phyloP scores from a whole-genome alignment of 768 basidiomycete species.

The Tylopilus plumbeoviolaceoides region DNA sequence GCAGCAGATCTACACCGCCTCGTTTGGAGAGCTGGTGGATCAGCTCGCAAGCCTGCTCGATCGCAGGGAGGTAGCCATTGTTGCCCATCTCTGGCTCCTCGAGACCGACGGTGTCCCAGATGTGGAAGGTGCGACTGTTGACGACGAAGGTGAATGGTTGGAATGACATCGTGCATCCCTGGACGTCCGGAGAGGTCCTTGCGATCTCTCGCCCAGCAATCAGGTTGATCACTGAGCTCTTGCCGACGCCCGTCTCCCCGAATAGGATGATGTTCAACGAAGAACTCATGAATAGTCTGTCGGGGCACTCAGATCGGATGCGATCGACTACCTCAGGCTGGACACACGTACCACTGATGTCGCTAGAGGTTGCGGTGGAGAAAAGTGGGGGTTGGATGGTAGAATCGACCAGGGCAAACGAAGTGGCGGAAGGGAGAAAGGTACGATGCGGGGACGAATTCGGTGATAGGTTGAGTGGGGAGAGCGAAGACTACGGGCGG shows the following conservation, averaged over 20 bases:
- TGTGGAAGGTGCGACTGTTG: constrained; percentile 9
- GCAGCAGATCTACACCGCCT: constrained; percentile 38
- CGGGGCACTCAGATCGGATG: constrained; percentile 14
- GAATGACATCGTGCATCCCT: constrained; percentile 37
- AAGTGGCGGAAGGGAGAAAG: background rate
- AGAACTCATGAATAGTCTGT: constrained; percentile 17
- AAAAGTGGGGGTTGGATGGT: background rate
- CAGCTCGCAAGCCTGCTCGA: constrained; percentile 31
- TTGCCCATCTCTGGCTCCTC: constrained; percentile 28
- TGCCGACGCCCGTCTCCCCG: constrained; percentile 40
- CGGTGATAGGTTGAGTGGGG: constrained; percentile 3
- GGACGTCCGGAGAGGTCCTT: constrained; percentile 23
- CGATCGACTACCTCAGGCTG: constrained; percentile 1
- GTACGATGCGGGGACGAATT: background rate
- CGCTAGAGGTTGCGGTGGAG: background rate
- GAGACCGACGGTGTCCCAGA: constrained; percentile 37
- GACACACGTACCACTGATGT: constrained; percentile 9
- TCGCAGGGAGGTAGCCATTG: constrained; percentile 25
- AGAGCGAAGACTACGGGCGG: background rate
- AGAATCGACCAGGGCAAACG: background rate
- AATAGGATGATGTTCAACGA: constrained; percentile 40
- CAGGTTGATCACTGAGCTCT: constrained; percentile 34
- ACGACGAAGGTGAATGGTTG: constrained; percentile 25
- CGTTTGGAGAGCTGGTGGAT: constrained; percentile 27
- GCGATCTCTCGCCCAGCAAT: constrained; percentile 26